Base-by-base conservation (phyloP, 2,329 filamentous ascomycete species). In the Cladosporium sp. region DNA sequence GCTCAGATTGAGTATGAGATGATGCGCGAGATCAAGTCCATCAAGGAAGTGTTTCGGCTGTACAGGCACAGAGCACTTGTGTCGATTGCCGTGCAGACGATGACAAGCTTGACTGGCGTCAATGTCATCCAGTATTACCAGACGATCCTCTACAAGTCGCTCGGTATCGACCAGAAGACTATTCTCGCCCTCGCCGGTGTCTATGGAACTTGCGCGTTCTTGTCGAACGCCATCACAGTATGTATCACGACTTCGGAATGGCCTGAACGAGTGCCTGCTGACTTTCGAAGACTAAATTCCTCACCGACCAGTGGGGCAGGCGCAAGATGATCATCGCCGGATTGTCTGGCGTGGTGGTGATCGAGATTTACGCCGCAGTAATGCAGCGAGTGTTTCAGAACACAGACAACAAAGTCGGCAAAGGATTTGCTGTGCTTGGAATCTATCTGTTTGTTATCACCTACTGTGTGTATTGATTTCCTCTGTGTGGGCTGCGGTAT, bases 251-350 rank as follows among this genome's bases (percentile, higher is more conserved):
- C 22, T 28, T 7, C 22, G 22, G 22, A 18, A 18, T 28, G 7
- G 22, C 22, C 7, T 7, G 7, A 5, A 28, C 22, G 22, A 28
- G 4, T 28, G 22, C 22, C 5, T 28, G 7, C 22, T 28, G 22
- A 28, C 22, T 28, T 5, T 28, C 22, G 5, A 28, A 28, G 3
- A 80, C 77, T 0, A 69, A 70, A 40, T 80, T 69, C 55, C 64
- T 82, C 9, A 75, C 75, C 1, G 79, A 82, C 61, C 77, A 78
- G 63, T 82, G 79, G 79, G 79, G 79, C 41, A 77, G 79, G 34
- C 72, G 79, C 54, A 80, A 79, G 43, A 82, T 83, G 80, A 72
- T 83, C 9, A 62, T 83, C 5, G 59, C 77, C 2, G 80, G 80
- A 5, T 62, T 82, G 3, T 58, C 64, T 4, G 75, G 77, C 1